phyloP scores from a whole-genome alignment of 352 stramenopile genomes.

The Phytopythium mirpurense region DNA sequence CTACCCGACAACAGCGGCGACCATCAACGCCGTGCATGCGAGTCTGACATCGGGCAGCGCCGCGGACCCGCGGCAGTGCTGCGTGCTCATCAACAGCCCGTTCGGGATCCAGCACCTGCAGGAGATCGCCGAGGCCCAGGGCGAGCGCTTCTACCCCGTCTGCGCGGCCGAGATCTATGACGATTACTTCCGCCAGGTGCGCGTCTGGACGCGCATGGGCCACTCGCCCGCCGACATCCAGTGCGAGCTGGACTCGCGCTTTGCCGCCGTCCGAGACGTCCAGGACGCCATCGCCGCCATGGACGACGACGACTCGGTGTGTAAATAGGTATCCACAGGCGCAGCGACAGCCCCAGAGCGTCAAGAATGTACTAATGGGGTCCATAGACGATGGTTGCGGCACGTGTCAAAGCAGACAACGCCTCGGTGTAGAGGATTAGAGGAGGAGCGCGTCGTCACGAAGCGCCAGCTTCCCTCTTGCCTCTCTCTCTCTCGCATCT shows the following conservation, averaged over 20 bases:
- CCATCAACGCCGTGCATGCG: slow-evolving; percentile 59
- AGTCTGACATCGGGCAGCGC: slow-evolving; percentile 35
- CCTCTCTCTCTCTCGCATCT: no score
- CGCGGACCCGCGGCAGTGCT: slow-evolving; percentile 42
- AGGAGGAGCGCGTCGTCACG: no score
- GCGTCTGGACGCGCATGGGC: slow-evolving; percentile 67
- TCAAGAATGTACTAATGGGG: no score
- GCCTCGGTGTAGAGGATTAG: no score
- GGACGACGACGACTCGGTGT: slow-evolving; percentile 11
- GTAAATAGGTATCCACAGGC: no score
- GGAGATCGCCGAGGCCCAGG: slow-evolving; percentile 44
- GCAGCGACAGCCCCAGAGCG: no score
- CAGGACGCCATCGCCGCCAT: slow-evolving; percentile 31
- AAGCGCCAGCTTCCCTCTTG: no score
- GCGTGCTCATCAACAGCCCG: slow-evolving; percentile 55
- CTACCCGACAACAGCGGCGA: slow-evolving; percentile 52
- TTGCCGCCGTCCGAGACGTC: slow-evolving; percentile 32
- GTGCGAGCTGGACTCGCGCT: slow-evolving; percentile 43
- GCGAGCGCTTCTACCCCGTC: slow-evolving; percentile 51
- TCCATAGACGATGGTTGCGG: no score
- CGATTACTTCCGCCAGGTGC: slow-evolving; percentile 65
- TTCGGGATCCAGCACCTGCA: slow-evolving; percentile 52
- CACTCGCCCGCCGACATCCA: slow-evolving; percentile 47
- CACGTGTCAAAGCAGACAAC: no score
- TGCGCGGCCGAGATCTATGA: slow-evolving; percentile 69